Evolutionary conservation across 2,329 filamentous ascomycete genomes (phyloP).

Genomic region (Mariannaea elegans): DNA sequence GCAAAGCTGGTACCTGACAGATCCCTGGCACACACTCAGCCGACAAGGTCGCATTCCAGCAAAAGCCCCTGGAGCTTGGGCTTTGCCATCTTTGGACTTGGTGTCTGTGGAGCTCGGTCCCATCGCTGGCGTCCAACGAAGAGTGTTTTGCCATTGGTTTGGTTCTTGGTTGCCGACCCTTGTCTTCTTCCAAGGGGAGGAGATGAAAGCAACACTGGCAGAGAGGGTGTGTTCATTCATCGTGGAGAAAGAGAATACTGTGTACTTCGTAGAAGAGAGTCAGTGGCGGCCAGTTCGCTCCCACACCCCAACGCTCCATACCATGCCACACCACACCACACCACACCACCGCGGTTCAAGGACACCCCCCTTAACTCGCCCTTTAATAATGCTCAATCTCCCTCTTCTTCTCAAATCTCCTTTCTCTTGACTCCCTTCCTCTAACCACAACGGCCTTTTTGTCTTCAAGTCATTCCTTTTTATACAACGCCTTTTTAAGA

Average conservation of each 20-base stretch:
- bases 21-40: conserved; percentile 13
- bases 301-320: conserved; percentile 13
- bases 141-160: no score
- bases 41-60: not conserved
- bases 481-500: conserved; percentile 27
- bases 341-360: conserved; percentile 5
- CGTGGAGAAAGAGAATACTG: no score
- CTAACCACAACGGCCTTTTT: conserved; percentile 35
- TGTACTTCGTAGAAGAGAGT: not conserved
- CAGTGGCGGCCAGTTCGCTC: not conserved
- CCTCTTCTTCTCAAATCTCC: conserved; percentile 29
- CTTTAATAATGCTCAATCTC: conserved; percentile 40
- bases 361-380: conserved; percentile 36
- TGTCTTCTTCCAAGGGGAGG: not conserved
- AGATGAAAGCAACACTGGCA: not conserved
- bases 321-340: conserved; percentile 8
- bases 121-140: not conserved
- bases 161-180: no score
- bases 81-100: conserved; percentile 10
- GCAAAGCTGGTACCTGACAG: conserved; percentile 35
- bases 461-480: conserved; percentile 40
- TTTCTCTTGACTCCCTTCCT: conserved; percentile 19
- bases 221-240: not conserved
- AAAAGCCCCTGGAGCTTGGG: not conserved
- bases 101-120: not conserved